Evolutionary conservation across 225 moss, liverwort and hornwort species (phyloP).

Genomic region (Marchantia paleacea): DNA sequence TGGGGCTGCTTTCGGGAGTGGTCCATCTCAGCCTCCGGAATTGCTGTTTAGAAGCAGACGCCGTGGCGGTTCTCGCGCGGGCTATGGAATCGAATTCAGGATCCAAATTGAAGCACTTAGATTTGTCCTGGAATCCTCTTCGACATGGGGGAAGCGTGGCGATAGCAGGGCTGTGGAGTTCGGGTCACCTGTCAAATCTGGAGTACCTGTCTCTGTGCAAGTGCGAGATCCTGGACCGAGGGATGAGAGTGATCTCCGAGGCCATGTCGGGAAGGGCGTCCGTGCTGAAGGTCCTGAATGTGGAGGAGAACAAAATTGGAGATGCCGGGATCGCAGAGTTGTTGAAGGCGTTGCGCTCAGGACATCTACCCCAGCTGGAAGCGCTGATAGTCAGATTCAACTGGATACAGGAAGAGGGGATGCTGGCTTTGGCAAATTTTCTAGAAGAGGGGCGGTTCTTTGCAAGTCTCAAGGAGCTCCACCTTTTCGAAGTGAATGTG

Average conservation of each 20-base stretch:
- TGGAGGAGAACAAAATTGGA: background rate
- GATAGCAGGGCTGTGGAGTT: slow-evolving; percentile 7
- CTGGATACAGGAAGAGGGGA: background rate
- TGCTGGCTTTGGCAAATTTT: slow-evolving; percentile 9
- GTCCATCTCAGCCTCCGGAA: background rate
- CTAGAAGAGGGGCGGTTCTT: background rate
- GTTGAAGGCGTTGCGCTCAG: background rate
- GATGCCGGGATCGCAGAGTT: background rate
- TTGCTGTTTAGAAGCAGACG: background rate
- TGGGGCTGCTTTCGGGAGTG: slow-evolving; percentile 3
- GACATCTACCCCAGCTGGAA: background rate
- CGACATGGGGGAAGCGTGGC: background rate
- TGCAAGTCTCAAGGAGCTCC: background rate
- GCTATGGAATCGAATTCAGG: background rate
- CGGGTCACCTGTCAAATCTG: background rate
- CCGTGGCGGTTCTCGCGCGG: background rate
- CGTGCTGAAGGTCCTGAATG: background rate
- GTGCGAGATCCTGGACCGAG: background rate
- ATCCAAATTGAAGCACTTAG: slow-evolving; percentile 4
- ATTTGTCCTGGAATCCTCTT: slow-evolving; percentile 8
- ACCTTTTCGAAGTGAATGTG: background rate
- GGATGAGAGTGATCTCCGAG: background rate
- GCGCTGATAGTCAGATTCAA: background rate
- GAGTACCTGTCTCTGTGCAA: background rate
- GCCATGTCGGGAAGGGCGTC: background rate